A percentile compares a stretch with the other conserved stretches of the same genome.
Evolutionary conservation across 2,329 filamentous ascomycete species (phyloP).

Genomic region (Colletotrichum brevisporum): DNA sequence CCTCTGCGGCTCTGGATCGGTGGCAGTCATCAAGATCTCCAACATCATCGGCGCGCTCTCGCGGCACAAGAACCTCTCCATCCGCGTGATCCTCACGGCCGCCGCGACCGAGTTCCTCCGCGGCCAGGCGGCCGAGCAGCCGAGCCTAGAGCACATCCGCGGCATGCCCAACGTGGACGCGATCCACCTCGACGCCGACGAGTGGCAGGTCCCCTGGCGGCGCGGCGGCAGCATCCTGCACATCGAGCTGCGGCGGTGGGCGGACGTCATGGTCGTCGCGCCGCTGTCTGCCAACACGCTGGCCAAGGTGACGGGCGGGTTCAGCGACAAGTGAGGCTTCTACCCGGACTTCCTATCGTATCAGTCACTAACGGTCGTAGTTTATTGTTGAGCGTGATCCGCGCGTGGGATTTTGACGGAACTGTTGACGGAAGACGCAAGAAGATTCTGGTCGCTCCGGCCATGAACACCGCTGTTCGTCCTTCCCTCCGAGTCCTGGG

Average conservation of each 20-base stretch:
- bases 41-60: constrained; percentile 74
- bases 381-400: constrained; percentile 70
- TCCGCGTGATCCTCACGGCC: constrained; percentile 86
- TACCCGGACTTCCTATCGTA: background rate
- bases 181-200: constrained; percentile 86
- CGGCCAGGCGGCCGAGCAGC: constrained; percentile 84
- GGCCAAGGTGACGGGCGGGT: constrained; percentile 84
- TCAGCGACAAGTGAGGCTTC: constrained; percentile 73
- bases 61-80: constrained; percentile 72
- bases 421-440: constrained; percentile 71
- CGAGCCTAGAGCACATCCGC: constrained; percentile 71
- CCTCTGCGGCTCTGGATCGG: constrained; percentile 31
- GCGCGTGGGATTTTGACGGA: constrained; percentile 89
- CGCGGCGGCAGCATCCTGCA: constrained; percentile 87
- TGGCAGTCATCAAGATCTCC: constrained; percentile 85
- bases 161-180: constrained; percentile 80
- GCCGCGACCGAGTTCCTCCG: constrained; percentile 82
- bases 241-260: constrained; percentile 88
- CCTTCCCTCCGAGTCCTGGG: background rate
- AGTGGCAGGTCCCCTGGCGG: constrained; percentile 86
- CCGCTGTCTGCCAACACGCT: constrained; percentile 88
- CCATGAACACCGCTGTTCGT: constrained; percentile 84
- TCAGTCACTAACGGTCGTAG: background rate
- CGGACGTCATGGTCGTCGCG: constrained; percentile 83
- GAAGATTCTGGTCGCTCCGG: constrained; percentile 81